phyloP scores from a whole-genome alignment of 2,329 filamentous ascomycete species.

The Fusarium algeriense region DNA sequence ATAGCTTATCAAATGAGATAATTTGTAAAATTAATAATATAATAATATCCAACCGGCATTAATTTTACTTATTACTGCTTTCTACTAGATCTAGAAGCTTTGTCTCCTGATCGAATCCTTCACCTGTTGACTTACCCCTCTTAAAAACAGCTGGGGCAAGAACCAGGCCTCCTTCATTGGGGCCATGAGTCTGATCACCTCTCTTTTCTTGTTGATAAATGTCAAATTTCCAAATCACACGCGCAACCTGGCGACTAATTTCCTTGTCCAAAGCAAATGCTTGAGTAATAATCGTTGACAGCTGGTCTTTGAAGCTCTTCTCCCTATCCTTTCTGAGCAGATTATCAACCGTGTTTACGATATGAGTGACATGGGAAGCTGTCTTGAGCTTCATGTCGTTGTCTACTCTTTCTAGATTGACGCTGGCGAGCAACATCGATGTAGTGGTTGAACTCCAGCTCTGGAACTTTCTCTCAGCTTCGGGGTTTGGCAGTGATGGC shows the following conservation, averaged over 20 bases:
- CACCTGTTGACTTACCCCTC: background rate
- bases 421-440: background rate
- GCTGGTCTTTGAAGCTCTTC: background rate
- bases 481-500: background rate
- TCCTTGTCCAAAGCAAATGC: background rate
- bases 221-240: background rate
- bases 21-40: too few species aligned
- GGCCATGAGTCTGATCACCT: too few species aligned
- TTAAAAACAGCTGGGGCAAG: background rate
- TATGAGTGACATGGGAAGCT: rapidly evolving
- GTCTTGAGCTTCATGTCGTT: background rate
- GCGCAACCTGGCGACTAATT: background rate
- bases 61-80: background rate
- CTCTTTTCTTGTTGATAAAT: background rate
- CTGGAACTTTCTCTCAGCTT: background rate
- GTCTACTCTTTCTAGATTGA: background rate
- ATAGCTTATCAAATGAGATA: too few species aligned
- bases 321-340: background rate
- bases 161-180: background rate
- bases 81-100: background rate
- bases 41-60: too few species aligned
- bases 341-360: background rate
- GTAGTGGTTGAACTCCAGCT: background rate
- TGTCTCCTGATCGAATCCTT: background rate
- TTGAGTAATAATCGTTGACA: background rate